Evolutionary conservation across 2,329 filamentous ascomycete genomes (phyloP).

Genomic region (Colletotrichum tropicicola): DNA sequence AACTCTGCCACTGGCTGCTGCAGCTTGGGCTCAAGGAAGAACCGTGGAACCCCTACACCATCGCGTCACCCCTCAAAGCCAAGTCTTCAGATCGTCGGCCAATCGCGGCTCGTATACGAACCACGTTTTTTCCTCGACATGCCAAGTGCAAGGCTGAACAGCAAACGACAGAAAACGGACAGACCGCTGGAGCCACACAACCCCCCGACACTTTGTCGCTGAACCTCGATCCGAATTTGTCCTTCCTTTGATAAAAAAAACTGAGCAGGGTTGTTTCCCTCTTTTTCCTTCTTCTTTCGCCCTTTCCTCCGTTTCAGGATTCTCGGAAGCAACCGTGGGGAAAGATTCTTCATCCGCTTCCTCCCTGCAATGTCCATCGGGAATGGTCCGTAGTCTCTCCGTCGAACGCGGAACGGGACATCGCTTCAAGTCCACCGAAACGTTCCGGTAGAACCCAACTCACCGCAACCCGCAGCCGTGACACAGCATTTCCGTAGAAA

Average conservation of each 20-base stretch:
- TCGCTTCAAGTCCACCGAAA: neutral
- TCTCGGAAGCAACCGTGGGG: neutral
- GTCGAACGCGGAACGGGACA: neutral
- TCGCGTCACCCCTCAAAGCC: slow-evolving; percentile 12
- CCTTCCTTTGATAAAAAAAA: no score
- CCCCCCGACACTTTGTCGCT: neutral
- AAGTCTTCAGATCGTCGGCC: slow-evolving; percentile 29
- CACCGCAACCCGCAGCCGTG: neutral
- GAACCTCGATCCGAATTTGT: no score
- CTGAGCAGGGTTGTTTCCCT: no score
- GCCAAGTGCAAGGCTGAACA: slow-evolving; percentile 36
- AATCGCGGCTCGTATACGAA: slow-evolving; percentile 31
- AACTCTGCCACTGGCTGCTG: no score
- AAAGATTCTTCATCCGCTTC: neutral
- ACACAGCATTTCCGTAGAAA: neutral
- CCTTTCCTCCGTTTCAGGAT: no score
- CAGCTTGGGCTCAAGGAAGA: slow-evolving; percentile 18
- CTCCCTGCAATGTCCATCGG: neutral
- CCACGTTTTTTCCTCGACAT: slow-evolving; percentile 35
- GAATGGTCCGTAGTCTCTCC: neutral
- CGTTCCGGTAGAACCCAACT: neutral
- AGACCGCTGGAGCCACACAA: neutral
- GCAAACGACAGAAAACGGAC: neutral
- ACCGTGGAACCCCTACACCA: slow-evolving; percentile 3
- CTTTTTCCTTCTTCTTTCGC: neutral